Base-by-base conservation (phyloP, 129 eudicot species). In the Calendula officinalis region DNA sequence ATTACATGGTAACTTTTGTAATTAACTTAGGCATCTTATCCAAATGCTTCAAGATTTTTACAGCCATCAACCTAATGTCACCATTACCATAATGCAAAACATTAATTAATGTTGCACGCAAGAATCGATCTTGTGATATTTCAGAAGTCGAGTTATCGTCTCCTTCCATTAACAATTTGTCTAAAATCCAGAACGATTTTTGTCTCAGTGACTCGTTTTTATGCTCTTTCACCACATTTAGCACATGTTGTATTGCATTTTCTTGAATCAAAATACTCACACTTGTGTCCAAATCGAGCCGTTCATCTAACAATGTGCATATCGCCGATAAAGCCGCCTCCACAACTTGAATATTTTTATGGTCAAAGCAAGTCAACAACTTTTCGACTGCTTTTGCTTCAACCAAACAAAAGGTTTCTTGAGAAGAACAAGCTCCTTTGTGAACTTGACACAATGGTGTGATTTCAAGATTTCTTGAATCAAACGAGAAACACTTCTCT, bases 271-370 rank as follows among this genome's bases (percentile, higher is more conserved):
- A 61, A 44, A 81, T 67, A 17, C 62, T 68, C 61, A 81, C 88
- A 71, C 95, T 78, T 52, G 75, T 65, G 40, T 65, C 80, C 63
- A 84, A 56, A 54, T 84, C 68, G 36, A 84, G 80, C 22, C 68
- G 75, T 42, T 81, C 95, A 56, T 81, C 88, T 33, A 84, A 49
- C 67, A 87, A 66, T 8, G 91, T 83, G 41, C 79, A 81, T 43
- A 87, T 62, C 17, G 91, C 91, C 7, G 88, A 81, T 52, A 87
- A 56, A 35, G 91, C 85, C 68, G 95, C 91, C 68, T 77, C 82
- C 40, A 78, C 84, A 46, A 87, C 95, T 62, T 78, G 71, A 49
- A 68, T 72, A 41, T 82, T 80, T 35, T 53, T 73, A 7, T 82
- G 95, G 67, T 84, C 85, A 73, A 87, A 70, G 49, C 77, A 74